Conservation (phyloP, 1,284 basidiomycete species). For the Rugiboletus extremiorientalis region DNA sequence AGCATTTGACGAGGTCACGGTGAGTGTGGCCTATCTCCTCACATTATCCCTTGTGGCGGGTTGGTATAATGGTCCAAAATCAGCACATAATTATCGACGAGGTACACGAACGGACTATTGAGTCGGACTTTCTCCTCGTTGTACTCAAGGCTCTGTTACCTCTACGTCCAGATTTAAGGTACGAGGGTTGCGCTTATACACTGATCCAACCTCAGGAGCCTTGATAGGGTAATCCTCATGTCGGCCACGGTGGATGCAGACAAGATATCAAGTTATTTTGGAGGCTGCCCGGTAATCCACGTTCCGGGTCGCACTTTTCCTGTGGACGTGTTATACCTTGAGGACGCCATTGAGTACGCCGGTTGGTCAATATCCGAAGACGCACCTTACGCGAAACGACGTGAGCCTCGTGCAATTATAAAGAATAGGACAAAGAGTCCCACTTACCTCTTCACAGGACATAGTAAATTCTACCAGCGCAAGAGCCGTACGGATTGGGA, state of each 20-base stretch:
- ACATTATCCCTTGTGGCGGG: neutral
- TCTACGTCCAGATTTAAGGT: conserved; percentile 85
- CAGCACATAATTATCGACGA: conserved; percentile 70
- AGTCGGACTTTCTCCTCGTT: conserved; percentile 96
- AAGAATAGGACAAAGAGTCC: neutral
- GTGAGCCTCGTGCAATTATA: conserved; percentile 42
- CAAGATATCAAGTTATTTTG: conserved; percentile 93
- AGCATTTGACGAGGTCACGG: conserved; percentile 93
- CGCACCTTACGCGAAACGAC: conserved; percentile 81
- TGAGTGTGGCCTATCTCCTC: conserved; percentile 34
- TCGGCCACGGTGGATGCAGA: conserved; percentile 96
- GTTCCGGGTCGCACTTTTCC: conserved; percentile 98
- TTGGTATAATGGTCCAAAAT: conserved; percentile 4
- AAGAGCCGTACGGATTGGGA: conserved; percentile 73
- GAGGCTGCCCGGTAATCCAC: conserved; percentile 83
- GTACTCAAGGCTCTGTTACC: conserved; percentile 89
- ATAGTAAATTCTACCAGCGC: conserved; percentile 65
- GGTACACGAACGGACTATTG: conserved; percentile 94
- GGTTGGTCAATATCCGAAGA: conserved; percentile 84
- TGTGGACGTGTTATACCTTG: conserved; percentile 85
- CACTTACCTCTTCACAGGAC: conserved; percentile 36
- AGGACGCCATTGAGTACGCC: conserved; percentile 89
- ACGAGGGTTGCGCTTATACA: conserved; percentile 15
- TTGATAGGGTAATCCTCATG: conserved; percentile 89
- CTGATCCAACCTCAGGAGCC: neutral